Conservation (phyloP, 192 early-diverging fungal genomes). For the Podila clonocystis region DNA sequence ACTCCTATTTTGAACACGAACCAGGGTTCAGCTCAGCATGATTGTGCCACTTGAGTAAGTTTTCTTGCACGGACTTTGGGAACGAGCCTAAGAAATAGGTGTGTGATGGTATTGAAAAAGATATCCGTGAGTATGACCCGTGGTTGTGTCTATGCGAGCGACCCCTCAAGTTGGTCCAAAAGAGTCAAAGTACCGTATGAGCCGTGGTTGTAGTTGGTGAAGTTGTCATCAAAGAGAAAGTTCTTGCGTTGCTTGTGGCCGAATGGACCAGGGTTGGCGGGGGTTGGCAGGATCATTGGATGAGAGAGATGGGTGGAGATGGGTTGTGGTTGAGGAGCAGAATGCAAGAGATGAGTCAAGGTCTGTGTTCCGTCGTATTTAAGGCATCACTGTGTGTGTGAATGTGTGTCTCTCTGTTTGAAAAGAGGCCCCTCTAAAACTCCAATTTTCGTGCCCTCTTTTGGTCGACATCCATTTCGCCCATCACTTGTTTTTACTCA, state of each 20-base stretch:
- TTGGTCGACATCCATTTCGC: too few species aligned
- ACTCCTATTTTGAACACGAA: neutral
- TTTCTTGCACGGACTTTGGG: conserved; percentile 43
- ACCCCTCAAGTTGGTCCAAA: conserved; percentile 3
- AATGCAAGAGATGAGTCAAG: neutral
- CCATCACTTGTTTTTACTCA: too few species aligned
- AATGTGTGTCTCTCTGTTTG: too few species aligned
- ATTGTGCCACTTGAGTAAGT: conserved; percentile 27
- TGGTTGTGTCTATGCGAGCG: too few species aligned
- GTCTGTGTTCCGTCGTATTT: too few species aligned
- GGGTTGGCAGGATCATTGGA: conserved; percentile 16
- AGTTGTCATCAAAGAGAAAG: conserved; percentile 61
- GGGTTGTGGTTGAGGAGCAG: neutral
- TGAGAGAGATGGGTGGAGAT: neutral
- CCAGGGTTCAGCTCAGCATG: conserved; percentile 24
- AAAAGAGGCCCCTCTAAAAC: too few species aligned
- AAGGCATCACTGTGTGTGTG: too few species aligned
- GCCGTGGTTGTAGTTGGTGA: conserved; percentile 68
- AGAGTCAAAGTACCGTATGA: conserved; percentile 60
- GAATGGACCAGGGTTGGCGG: conserved; percentile 49
- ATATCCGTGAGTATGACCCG: too few species aligned
- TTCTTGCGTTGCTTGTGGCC: conserved; percentile 54
- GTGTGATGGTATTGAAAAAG: conserved; percentile 4
- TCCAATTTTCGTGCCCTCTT: too few species aligned
- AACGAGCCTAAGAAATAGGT: conserved; percentile 29